Evolutionary conservation across 805 yeast genomes (phyloP), one percentile per base, ranked within the genome.

Genomic region (Kodamaea jinghongensis): DNA sequence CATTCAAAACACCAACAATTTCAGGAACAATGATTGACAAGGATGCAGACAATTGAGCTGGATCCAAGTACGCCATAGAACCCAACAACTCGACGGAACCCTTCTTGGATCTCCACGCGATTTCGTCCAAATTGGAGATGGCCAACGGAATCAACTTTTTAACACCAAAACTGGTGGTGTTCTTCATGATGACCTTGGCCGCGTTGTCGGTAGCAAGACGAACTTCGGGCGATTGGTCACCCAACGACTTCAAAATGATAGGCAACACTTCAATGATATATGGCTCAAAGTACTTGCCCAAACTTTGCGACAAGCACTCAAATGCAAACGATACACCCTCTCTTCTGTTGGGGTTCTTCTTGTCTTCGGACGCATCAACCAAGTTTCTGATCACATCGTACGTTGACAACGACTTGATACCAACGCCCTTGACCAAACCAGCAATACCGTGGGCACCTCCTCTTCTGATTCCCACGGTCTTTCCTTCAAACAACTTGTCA

Each of bases 361-460:
- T 86, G 52, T 91, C 95, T 44, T 91, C 98, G 4, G 95, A 77
- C 11, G 96, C 96, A 31, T 83, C 89, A 4, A 78, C 73, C 45
- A 93, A 65, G 31, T 74, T 75, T 41, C 96, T 75, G 42, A 88
- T 79, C 31, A 93, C 73, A 52, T 87, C 96, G 55, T 77, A 79
- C 36, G 83, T 83, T 8, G 86, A 75, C 38, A 93, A 65, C 0
- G 95, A 75, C 43, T 79, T 73, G 38, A 93, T 79, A 49, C 99
- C 99, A 15, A 79, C 75, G 43, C 99, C 99, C 55, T 86, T 83
- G 2, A 86, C 91, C 32, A 93, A 63, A 47, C 99, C 99, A 15
- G 98, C 86, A 51, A 93, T 75, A 60, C 98, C 99, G 65, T 86
- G 89, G 1, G 98, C 98, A 2, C 96, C 91, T 55, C 98, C 99